Evolutionary conservation across 2,329 filamentous ascomycete species (phyloP).

Genomic region (Hymenotorrendiella dingleyae): DNA sequence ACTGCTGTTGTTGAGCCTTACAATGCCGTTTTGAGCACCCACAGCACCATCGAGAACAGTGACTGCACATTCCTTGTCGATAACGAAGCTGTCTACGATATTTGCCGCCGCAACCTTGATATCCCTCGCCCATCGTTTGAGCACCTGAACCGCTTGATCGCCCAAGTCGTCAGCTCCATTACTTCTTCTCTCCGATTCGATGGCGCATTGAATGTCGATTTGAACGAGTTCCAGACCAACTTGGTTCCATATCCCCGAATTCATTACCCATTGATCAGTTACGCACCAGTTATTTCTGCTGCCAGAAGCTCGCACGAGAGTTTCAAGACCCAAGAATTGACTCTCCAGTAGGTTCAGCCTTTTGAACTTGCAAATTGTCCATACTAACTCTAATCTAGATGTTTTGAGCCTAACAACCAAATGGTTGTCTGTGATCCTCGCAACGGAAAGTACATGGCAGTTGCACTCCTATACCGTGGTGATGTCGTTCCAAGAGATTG

Average conservation of each 20-base stretch:
- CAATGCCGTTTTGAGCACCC: constrained; percentile 54
- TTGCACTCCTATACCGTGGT: constrained; percentile 59
- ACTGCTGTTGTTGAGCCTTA: constrained; percentile 65
- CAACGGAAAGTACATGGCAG: constrained; percentile 65
- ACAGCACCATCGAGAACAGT: constrained; percentile 58
- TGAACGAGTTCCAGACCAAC: constrained; percentile 67
- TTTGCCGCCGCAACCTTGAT: constrained; percentile 58
- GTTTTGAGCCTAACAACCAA: constrained; percentile 63
- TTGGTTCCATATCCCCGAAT: constrained; percentile 63
- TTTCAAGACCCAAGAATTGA: constrained; percentile 60
- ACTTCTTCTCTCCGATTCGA: constrained; percentile 61
- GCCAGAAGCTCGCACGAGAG: constrained; percentile 59
- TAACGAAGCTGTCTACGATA: constrained; percentile 64
- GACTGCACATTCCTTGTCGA: constrained; percentile 65
- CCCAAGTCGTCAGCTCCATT: constrained; percentile 62
- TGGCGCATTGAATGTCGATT: constrained; percentile 60
- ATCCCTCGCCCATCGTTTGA: constrained; percentile 59
- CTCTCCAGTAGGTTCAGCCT: constrained; percentile 49
- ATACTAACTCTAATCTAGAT: constrained; percentile 29
- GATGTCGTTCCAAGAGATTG: constrained; percentile 60
- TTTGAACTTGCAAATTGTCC: neutral
- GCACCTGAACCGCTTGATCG: constrained; percentile 60
- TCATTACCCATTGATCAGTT: constrained; percentile 61
- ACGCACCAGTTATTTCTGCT: constrained; percentile 56
- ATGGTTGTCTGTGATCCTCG: constrained; percentile 64